These are phyloP conservation scores for Picea glauca DNA, from an alignment of 75 land plant genomes.

Conservation along the genomic window DNA sequence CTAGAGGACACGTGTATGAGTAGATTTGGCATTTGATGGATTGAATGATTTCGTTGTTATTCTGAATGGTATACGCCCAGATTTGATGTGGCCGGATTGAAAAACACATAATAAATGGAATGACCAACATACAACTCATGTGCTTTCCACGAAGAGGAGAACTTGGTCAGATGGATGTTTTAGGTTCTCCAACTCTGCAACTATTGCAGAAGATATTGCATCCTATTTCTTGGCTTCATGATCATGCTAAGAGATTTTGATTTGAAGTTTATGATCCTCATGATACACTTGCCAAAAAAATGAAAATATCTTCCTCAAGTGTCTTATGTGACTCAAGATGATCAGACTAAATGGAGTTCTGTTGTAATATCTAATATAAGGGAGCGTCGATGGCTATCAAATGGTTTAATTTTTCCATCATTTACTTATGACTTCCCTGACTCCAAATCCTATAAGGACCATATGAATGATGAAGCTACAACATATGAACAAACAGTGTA, in stretches of 20 bases:
- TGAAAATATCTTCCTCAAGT: neutral
- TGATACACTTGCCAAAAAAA: neutral
- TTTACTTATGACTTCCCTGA: slow-evolving; percentile 93
- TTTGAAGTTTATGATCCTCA: slow-evolving; percentile 58
- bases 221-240: slow-evolving; percentile 34
- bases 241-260: neutral
- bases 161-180: slow-evolving; percentile 63
- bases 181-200: slow-evolving; percentile 22
- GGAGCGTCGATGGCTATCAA: slow-evolving; percentile 56
- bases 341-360: neutral
- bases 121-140: slow-evolving; percentile 10
- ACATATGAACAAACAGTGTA: slow-evolving; percentile 25
- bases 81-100: too few species aligned
- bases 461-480: slow-evolving; percentile 46
- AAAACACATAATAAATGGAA: too few species aligned
- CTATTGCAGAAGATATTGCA: slow-evolving; percentile 54
- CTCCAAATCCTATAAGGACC: slow-evolving; percentile 48
- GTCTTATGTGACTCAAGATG: neutral
- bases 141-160: slow-evolving; percentile 60
- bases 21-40: too few species aligned
- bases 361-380: neutral
- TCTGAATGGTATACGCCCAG: too few species aligned
- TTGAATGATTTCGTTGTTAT: too few species aligned
- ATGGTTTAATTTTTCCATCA: slow-evolving; percentile 56
- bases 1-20: too few species aligned